These are phyloP conservation scores for Penicillium italicum DNA, from an alignment of 2,329 filamentous ascomycete genomes.

Conservation along the genomic window DNA sequence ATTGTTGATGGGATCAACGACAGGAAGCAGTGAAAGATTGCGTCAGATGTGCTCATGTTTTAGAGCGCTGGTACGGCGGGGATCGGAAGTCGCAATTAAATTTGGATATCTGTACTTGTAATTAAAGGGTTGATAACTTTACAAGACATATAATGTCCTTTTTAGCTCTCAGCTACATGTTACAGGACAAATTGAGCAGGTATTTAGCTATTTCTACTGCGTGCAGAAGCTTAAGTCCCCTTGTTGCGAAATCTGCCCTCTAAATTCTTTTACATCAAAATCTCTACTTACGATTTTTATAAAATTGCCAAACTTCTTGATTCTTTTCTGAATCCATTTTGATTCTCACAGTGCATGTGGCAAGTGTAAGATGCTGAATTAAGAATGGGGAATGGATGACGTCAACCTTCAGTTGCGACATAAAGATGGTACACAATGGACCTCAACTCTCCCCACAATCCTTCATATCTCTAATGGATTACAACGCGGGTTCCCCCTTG, in stretches of 20 bases:
- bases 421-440: background rate
- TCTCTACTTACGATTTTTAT: background rate
- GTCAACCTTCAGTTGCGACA: background rate
- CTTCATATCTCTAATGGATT: background rate
- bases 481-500: slow-evolving; percentile 3
- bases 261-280: background rate
- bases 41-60: background rate
- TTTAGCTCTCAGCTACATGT: too few species aligned
- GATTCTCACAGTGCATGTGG: background rate
- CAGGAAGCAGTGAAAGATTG: background rate
- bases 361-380: background rate
- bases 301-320: background rate
- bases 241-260: background rate
- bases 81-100: background rate
- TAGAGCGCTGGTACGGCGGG: background rate
- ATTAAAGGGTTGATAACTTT: background rate
- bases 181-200: background rate
- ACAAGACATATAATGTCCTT: too few species aligned
- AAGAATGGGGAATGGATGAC: background rate
- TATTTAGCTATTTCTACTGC: background rate
- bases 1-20: background rate
- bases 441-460: background rate
- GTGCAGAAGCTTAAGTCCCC: too few species aligned
- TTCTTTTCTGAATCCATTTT: too few species aligned
- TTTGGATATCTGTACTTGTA: background rate